These are phyloP conservation scores for Corchorus capsularis DNA, from an alignment of 345 rosid genomes.

Conservation along the genomic window DNA sequence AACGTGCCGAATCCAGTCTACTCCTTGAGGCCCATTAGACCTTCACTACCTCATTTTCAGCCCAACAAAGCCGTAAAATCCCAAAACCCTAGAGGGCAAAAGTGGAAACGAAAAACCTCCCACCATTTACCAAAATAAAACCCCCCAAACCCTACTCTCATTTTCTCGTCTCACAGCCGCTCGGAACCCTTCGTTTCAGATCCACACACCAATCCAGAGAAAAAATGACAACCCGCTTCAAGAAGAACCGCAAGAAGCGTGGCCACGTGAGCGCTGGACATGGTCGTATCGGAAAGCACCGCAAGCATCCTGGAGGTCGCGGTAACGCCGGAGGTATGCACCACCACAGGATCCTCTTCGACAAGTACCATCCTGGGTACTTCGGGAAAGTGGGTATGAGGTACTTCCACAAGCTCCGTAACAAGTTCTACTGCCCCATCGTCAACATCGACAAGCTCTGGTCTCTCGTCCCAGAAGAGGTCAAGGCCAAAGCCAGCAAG, in stretches of 20 bases:
- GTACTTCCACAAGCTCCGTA: constrained; percentile 81
- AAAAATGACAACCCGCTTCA: constrained; percentile 60
- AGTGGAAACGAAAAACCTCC: constrained; percentile 9
- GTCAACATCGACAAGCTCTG: constrained; percentile 83
- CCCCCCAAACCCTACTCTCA: constrained; percentile 8
- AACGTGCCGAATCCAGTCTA: not conserved
- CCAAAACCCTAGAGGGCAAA: constrained; percentile 36
- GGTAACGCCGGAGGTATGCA: constrained; percentile 95
- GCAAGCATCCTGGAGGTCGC: constrained; percentile 89
- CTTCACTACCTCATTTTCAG: not conserved
- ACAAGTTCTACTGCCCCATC: constrained; percentile 79
- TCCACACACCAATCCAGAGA: constrained; percentile 12
- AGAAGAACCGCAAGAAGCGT: constrained; percentile 91
- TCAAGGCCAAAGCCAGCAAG: constrained; percentile 60
- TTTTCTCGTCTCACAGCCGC: constrained; percentile 7
- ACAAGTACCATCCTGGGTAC: constrained; percentile 89
- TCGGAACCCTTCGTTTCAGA: constrained; percentile 16
- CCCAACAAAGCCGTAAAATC: constrained; percentile 9
- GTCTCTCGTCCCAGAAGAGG: constrained; percentile 72
- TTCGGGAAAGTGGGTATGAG: constrained; percentile 94
- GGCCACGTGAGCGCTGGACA: constrained; percentile 92
- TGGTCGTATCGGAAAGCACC: constrained; percentile 81
- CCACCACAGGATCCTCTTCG: constrained; percentile 90
- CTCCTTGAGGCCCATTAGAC: not conserved
- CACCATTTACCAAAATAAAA: not conserved